Conservation (phyloP, 2,329 filamentous ascomycete species). For the Colletotrichum costaricense region DNA sequence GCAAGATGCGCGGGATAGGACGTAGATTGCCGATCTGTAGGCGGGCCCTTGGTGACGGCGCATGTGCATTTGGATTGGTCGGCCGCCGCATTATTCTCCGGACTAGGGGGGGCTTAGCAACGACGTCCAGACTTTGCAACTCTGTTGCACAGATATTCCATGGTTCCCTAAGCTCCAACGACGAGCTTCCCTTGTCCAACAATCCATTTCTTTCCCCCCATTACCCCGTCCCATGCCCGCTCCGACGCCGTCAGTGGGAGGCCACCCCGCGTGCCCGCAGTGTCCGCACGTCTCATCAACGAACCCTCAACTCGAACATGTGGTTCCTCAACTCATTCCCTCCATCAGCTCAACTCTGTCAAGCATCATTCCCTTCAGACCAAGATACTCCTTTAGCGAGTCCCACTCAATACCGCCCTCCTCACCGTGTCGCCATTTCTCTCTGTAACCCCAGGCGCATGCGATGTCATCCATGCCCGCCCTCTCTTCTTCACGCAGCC, state of each 20-base stretch:
- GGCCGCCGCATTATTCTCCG: constrained; percentile 34
- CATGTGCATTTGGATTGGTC: constrained; percentile 32
- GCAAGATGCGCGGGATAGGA: constrained; percentile 37
- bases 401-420: constrained; percentile 95
- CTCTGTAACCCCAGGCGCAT: constrained; percentile 90
- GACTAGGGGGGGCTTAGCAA: constrained; percentile 36
- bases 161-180: constrained; percentile 25
- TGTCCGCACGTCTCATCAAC: constrained; percentile 26
- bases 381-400: constrained; percentile 82
- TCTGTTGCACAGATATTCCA: constrained; percentile 13
- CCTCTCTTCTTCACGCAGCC: constrained; percentile 90
- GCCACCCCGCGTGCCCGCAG: constrained; percentile 5
- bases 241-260: not conserved
- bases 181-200: constrained; percentile 29
- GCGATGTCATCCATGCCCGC: constrained; percentile 88
- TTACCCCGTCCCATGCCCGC: constrained; percentile 23
- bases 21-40: constrained; percentile 37
- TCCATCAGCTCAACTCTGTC: constrained; percentile 92
- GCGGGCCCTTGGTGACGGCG: constrained; percentile 18
- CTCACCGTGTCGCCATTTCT: constrained; percentile 82
- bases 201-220: not conserved
- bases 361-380: constrained; percentile 87
- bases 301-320: constrained; percentile 18
- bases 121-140: constrained; percentile 26
- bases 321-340: constrained; percentile 71